Percentiles rank a stretch among this genome's conserved stretches.
Evolutionary conservation across 805 yeast genomes (phyloP).

Genomic region (Yamadazyma laniorum): DNA sequence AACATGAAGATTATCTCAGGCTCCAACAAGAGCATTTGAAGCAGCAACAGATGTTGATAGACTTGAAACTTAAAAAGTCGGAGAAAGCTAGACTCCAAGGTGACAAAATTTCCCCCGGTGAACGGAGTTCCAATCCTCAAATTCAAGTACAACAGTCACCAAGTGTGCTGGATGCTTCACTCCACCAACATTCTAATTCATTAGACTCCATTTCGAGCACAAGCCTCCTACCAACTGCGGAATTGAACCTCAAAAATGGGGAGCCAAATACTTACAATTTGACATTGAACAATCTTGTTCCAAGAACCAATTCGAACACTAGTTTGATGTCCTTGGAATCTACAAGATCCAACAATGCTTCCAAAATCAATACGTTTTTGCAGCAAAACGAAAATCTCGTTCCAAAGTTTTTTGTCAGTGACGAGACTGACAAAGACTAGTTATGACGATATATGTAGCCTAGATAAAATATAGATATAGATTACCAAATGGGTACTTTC

Average conservation of each 20-base stretch:
- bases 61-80: conserved; percentile 6
- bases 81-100: neutral
- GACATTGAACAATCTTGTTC: neutral
- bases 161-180: neutral
- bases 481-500: too few species aligned
- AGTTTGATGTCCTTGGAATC: conserved; percentile 14
- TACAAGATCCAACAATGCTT: conserved; percentile 5
- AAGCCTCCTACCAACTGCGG: neutral
- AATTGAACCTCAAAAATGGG: conserved; percentile 1
- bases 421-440: conserved; percentile 10
- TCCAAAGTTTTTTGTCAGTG: conserved; percentile 16
- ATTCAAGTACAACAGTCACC: conserved; percentile 5
- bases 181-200: conserved; percentile 6
- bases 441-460: too few species aligned
- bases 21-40: conserved; percentile 37
- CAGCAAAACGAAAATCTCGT: conserved; percentile 15
- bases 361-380: conserved; percentile 14
- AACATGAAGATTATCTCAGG: conserved; percentile 35
- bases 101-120: neutral
- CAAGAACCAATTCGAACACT: conserved; percentile 3
- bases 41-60: conserved; percentile 36
- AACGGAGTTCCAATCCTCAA: neutral
- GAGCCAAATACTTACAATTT: neutral
- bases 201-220: conserved; percentile 8
- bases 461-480: too few species aligned